Evolutionary conservation across 2,329 filamentous ascomycete species (phyloP).

Genomic region (Diplodia seriata): DNA sequence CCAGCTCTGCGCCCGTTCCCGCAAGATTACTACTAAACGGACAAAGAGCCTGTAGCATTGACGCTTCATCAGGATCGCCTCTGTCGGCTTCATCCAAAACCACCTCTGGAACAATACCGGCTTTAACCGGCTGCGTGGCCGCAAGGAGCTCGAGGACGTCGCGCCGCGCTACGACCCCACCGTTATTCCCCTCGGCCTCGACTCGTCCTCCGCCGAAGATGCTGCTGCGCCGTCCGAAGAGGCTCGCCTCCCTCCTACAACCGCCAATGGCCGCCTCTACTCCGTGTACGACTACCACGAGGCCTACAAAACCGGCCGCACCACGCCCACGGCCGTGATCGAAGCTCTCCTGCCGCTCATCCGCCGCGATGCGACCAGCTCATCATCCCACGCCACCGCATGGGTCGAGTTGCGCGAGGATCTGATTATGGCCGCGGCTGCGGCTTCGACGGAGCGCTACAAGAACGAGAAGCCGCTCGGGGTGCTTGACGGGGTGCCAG

Average conservation of each 20-base stretch:
- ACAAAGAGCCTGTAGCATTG: neutral
- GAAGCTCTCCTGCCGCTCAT: conserved; percentile 76
- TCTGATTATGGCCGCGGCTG: conserved; percentile 70
- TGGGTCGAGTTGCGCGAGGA: conserved; percentile 74
- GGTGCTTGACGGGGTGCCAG: conserved; percentile 79
- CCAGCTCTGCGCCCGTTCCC: conserved; percentile 35
- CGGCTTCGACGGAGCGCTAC: conserved; percentile 76
- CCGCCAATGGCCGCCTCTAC: conserved; percentile 44
- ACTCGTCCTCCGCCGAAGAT: neutral
- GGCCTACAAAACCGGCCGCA: conserved; percentile 71
- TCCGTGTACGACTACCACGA: conserved; percentile 78
- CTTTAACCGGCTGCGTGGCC: conserved; percentile 64
- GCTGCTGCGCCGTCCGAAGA: neutral
- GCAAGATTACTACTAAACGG: conserved; percentile 28
- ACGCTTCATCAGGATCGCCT: conserved; percentile 61
- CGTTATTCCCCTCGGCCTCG: conserved; percentile 55
- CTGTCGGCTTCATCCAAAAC: conserved; percentile 66
- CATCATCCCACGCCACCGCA: conserved; percentile 70
- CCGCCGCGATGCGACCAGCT: conserved; percentile 61
- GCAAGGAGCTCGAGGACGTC: conserved; percentile 62
- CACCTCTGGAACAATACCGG: conserved; percentile 75
- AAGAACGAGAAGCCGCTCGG: conserved; percentile 69
- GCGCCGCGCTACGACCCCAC: conserved; percentile 63
- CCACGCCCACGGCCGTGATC: conserved; percentile 75
- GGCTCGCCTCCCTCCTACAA: conserved; percentile 7